Percentiles rank a stretch among this genome's conserved stretches.
Evolutionary conservation across 2,329 filamentous ascomycete genomes (phyloP).

Genomic region (Xylaria sp.): DNA sequence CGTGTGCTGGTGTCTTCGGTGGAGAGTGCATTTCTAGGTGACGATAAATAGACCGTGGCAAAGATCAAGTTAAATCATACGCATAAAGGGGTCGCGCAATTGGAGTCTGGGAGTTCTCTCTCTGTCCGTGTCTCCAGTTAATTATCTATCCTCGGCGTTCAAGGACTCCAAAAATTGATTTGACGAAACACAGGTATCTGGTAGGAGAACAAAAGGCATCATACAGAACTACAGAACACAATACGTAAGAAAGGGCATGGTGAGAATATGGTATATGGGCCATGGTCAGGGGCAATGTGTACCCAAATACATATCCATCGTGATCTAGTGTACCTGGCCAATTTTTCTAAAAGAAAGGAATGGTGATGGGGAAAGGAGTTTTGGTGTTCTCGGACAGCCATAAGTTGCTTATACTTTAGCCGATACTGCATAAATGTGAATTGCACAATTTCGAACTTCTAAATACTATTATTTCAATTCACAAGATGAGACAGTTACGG

Average conservation of each 20-base stretch:
- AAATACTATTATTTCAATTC: no score
- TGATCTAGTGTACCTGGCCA: neutral
- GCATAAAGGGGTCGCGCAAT: neutral
- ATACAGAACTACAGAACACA: neutral
- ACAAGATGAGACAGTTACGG: neutral
- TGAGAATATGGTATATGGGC: no score
- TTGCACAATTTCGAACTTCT: neutral
- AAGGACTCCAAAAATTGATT: neutral
- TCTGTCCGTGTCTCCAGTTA: neutral
- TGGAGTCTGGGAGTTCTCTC: neutral
- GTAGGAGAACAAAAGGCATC: neutral
- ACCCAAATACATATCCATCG: neutral
- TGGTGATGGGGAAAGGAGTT: neutral
- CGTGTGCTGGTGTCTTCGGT: constrained; percentile 59
- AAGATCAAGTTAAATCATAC: neutral
- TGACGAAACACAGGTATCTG: neutral
- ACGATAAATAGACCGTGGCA: constrained; percentile 16
- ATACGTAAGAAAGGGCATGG: neutral
- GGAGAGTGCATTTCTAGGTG: constrained; percentile 58
- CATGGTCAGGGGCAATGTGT: neutral
- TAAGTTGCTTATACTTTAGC: neutral
- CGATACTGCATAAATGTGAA: neutral
- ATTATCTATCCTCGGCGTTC: neutral
- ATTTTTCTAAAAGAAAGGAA: neutral
- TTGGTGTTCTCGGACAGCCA: neutral